Evolutionary conservation across 441 rosid genomes (phyloP).

Genomic region (Populus hybrid): DNA sequence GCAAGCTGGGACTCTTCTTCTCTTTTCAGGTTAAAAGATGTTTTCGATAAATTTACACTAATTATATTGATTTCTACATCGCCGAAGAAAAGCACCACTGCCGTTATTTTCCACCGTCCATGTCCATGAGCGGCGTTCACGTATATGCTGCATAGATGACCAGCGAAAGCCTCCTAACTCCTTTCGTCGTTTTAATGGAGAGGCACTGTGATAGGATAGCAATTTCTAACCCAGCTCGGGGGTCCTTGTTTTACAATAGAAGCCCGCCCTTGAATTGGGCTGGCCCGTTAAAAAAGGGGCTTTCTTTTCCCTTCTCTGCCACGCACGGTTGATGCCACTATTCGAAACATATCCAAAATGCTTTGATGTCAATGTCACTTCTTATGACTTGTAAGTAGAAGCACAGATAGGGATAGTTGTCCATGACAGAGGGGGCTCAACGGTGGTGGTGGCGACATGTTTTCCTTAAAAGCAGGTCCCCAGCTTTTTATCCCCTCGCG

Average conservation of each 20-base stretch:
- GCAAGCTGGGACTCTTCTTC: too few species aligned
- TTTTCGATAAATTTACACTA: too few species aligned
- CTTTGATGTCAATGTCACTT: not conserved
- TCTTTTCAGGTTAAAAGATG: too few species aligned
- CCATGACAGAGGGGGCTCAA: not conserved
- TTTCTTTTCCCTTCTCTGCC: not conserved
- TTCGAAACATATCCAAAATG: not conserved
- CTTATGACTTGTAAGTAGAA: not conserved
- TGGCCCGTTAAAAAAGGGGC: not conserved
- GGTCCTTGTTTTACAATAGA: not conserved
- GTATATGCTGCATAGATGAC: too few species aligned
- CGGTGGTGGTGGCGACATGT: not conserved
- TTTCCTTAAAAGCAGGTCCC: not conserved
- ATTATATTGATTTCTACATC: too few species aligned
- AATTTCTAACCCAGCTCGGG: too few species aligned
- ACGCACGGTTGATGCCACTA: not conserved
- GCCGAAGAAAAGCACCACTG: too few species aligned
- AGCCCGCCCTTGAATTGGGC: not conserved
- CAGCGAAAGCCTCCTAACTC: too few species aligned
- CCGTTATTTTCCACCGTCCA: too few species aligned
- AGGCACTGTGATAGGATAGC: too few species aligned
- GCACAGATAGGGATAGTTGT: not conserved
- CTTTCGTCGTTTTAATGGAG: too few species aligned
- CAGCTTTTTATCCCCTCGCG: not conserved
- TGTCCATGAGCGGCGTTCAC: too few species aligned